These are phyloP conservation scores for Ochetophila trinervis DNA, from an alignment of 306 rosid species.

Conservation along the genomic window DNA sequence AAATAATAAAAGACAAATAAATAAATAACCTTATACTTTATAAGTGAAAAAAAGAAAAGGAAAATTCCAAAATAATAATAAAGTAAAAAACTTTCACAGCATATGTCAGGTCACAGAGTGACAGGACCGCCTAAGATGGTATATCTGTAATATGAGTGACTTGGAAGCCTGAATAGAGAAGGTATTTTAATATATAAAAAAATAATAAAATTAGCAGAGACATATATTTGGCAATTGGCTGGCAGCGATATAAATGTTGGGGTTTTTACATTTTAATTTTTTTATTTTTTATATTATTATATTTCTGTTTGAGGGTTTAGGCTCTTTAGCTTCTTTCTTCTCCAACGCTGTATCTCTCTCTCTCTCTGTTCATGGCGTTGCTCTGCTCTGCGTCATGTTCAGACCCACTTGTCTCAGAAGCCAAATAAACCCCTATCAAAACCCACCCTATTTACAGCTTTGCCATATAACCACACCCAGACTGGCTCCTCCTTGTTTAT, in stretches of 20 bases:
- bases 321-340: constrained; percentile 15
- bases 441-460: constrained; percentile 21
- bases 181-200: background rate
- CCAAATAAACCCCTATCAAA: constrained; percentile 18
- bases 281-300: background rate
- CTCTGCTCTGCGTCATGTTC: constrained; percentile 29
- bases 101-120: too few relatives aligned
- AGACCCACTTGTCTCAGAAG: constrained; percentile 28
- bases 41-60: too few relatives aligned
- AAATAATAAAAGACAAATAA: too few relatives aligned
- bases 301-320: constrained; percentile 42
- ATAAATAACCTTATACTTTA: too few relatives aligned
- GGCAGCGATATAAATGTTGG: background rate
- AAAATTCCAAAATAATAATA: too few relatives aligned
- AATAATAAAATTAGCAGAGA: background rate
- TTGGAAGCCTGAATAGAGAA: background rate
- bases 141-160: background rate
- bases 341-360: constrained; percentile 1
- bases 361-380: constrained; percentile 28
- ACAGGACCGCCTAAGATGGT: background rate
- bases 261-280: background rate
- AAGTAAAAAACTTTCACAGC: too few relatives aligned
- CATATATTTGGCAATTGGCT: constrained; percentile 14
- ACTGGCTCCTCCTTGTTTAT: constrained; percentile 38
- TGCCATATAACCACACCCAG: constrained; percentile 24